Percentiles rank a stretch among this genome's conserved stretches.
Conservation (phyloP, 805 yeast genomes). For the Yamadazyma phyllophila region DNA sequence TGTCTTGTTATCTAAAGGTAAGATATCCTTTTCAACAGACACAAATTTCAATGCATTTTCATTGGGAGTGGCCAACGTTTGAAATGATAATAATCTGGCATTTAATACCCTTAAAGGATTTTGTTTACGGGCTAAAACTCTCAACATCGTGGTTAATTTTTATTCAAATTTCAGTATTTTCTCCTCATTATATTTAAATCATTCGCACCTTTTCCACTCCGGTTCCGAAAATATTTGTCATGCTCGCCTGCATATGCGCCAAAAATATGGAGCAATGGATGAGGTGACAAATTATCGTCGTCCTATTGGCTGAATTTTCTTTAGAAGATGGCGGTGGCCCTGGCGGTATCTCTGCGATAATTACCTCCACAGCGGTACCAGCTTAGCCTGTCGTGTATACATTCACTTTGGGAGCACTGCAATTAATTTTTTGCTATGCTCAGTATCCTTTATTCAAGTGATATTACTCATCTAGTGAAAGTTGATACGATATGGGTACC, state of each 20-base stretch:
- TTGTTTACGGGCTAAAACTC: background rate
- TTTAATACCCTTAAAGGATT: background rate
- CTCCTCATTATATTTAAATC: background rate
- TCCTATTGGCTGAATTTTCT: conserved; percentile 1
- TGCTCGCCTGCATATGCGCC: background rate
- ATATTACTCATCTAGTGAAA: too few species aligned
- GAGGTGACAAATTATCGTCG: background rate
- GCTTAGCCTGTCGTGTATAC: too few species aligned
- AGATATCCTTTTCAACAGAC: conserved; percentile 43
- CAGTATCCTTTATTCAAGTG: background rate
- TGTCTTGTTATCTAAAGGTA: conserved; percentile 47
- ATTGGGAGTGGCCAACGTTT: conserved; percentile 65
- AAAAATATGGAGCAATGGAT: background rate
- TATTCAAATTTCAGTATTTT: background rate
- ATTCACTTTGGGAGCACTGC: background rate
- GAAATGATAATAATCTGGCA: conserved; percentile 31
- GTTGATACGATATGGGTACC: too few species aligned
- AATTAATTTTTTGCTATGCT: background rate
- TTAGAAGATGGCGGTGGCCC: too few species aligned
- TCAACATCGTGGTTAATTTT: background rate
- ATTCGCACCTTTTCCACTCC: conserved; percentile 1
- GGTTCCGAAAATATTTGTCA: conserved; percentile 4
- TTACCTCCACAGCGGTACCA: too few species aligned
- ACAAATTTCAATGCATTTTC: conserved; percentile 72
- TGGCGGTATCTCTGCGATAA: too few species aligned